Evolutionary conservation across 768 basidiomycete genomes (phyloP).

Genomic region (Mycena rebaudengoi): DNA sequence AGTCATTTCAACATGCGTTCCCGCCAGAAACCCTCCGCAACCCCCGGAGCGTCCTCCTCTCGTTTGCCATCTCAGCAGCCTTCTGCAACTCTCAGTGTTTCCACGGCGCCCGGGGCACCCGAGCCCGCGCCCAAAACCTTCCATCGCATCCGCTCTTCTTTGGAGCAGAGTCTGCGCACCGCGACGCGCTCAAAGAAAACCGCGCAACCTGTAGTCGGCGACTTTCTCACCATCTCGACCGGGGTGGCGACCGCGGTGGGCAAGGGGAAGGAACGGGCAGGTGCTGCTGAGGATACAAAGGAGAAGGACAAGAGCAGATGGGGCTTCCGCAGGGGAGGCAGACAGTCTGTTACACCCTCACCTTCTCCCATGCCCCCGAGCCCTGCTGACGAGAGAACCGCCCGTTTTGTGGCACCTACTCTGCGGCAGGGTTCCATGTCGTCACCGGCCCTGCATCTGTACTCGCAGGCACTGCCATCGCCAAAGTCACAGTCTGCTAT

Average conservation of each 20-base stretch:
- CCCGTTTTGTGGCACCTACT: constrained; percentile 71
- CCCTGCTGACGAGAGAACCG: constrained; percentile 48
- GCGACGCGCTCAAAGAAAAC: constrained; percentile 67
- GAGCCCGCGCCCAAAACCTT: constrained; percentile 62
- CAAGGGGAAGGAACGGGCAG: constrained; percentile 58
- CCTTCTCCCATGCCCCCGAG: constrained; percentile 49
- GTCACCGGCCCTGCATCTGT: constrained; percentile 75
- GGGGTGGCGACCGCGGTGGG: constrained; percentile 39
- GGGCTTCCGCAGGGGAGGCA: constrained; percentile 54
- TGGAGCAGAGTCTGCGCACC: constrained; percentile 72
- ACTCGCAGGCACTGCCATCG: constrained; percentile 63
- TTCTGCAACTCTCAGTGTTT: constrained; percentile 41
- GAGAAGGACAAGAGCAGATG: constrained; percentile 52
- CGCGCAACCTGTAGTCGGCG: constrained; percentile 44
- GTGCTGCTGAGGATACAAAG: constrained; percentile 43
- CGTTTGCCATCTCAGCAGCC: constrained; percentile 45
- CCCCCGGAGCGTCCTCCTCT: constrained; percentile 47
- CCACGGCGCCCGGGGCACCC: constrained; percentile 38
- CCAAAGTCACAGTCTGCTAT: constrained; percentile 59
- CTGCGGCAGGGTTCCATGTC: constrained; percentile 77
- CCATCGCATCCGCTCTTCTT: constrained; percentile 68
- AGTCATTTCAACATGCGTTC: constrained; percentile 28
- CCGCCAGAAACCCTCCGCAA: constrained; percentile 17
- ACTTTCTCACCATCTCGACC: constrained; percentile 53
- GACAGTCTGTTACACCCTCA: constrained; percentile 48